Base-by-base conservation (phyloP, 2,329 filamentous ascomycete genomes). In the Neonectria ditissima region DNA sequence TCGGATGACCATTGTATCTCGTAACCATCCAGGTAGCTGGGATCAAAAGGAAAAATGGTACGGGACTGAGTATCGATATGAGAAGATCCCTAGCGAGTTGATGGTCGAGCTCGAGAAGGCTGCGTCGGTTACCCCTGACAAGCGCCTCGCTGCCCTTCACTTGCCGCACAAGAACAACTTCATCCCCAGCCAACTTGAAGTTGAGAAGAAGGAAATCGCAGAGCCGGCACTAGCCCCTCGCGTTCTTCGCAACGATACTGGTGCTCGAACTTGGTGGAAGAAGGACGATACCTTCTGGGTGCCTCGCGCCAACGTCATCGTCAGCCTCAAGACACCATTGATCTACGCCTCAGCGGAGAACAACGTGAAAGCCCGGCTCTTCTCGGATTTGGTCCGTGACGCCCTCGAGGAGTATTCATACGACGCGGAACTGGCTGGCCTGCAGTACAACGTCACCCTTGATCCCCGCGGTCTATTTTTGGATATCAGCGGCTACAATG, bases 231-330 rank as follows among this genome's bases (percentile, higher is more conserved):
- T 91, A 59, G 84, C 89, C 1, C 96, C 96, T 0, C 91, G 90
- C 65, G 84, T 99, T 24, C 91, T 99, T 66, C 90, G 94, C 69
- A 94, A 97, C 72, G 95, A 97, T 69, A 85, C 90, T 6, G 82
- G 89, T 34, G 89, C 92, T 1, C 89, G 94, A 30, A 91, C 93
- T 3, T 99, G 96, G 96, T 97, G 90, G 84, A 99, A 99, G 83
- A 98, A 98, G 80, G 96, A 99, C 73, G 96, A 99, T 72, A 94
- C 91, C 0, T 99, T 98, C 79, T 98, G 95, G 94, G 96, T 98
- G 10, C 96, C 96, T 9, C 97, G 97, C 78, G 96, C 93, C 4
- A 96, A 94, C 63, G 83, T 98, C 18, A 87, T 94, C 68, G 88
- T 97, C 67, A 93, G 90, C 70, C 85, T 97, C 69, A 88, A 90